These are phyloP conservation scores for Hanseniaspora lachancei DNA, from an alignment of 805 yeast species.

Conservation along the genomic window DNA sequence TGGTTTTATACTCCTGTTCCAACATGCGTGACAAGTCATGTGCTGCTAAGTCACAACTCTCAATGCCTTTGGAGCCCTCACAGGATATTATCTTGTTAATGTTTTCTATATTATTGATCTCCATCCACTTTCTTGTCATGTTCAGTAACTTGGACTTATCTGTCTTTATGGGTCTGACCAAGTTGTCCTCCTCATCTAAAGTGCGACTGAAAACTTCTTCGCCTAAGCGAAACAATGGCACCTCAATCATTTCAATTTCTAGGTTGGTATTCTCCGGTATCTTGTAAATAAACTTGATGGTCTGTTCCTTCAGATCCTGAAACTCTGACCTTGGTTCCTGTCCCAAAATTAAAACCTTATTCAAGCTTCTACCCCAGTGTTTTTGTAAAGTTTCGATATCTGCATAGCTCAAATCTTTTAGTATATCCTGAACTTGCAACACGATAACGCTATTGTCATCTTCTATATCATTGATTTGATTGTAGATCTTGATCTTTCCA, in stretches of 20 bases:
- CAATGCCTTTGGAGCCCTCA: constrained; percentile 15
- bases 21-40: constrained; percentile 21
- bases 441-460: background rate
- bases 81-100: constrained; percentile 4
- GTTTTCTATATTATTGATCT: background rate
- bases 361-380: background rate
- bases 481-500: background rate
- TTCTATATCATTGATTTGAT: background rate
- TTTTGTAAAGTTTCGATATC: background rate
- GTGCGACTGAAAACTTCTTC: background rate
- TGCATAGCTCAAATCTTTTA: background rate
- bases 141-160: background rate
- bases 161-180: background rate
- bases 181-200: background rate
- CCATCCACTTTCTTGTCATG: background rate
- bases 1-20: constrained; percentile 26
- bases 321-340: background rate
- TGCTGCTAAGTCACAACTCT: constrained; percentile 14
- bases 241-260: background rate
- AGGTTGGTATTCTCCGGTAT: background rate
- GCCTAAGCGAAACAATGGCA: constrained; percentile 5
- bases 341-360: background rate
- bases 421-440: background rate
- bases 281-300: background rate
- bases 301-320: background rate